Evolutionary conservation across 768 basidiomycete species (phyloP).

Genomic region (Boletus vermiculosoides): DNA sequence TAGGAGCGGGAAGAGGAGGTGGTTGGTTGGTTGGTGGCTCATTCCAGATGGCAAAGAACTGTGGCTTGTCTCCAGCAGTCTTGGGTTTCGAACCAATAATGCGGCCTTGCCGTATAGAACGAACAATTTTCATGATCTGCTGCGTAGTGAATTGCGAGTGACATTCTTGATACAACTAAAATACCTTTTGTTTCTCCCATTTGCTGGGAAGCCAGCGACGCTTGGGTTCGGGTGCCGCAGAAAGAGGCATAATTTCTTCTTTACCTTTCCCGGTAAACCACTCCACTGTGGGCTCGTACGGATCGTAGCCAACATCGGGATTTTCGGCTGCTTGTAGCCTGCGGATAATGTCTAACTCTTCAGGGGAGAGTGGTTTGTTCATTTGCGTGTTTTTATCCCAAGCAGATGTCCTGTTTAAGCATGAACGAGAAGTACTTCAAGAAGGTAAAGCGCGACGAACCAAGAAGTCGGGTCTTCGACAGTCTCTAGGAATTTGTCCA

Average conservation of each 20-base stretch:
- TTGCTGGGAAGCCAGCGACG: constrained; percentile 95
- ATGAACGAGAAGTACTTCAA: constrained; percentile 1
- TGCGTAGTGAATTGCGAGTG: constrained; percentile 2
- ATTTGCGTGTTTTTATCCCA: constrained; percentile 86
- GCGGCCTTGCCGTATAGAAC: constrained; percentile 93
- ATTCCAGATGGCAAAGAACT: constrained; percentile 89
- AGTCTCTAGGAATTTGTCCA: constrained; percentile 94
- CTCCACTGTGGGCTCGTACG: constrained; percentile 90
- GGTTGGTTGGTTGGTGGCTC: constrained; percentile 69
- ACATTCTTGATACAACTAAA: neutral
- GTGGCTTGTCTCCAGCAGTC: constrained; percentile 57
- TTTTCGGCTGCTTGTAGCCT: constrained; percentile 88
- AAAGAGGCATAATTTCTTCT: constrained; percentile 92
- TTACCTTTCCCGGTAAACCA: constrained; percentile 98
- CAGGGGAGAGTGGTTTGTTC: constrained; percentile 81
- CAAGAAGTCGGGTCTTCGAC: constrained; percentile 91
- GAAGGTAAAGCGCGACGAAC: constrained; percentile 42
- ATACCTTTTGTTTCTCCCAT: constrained; percentile 99
- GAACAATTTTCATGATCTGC: constrained; percentile 99
- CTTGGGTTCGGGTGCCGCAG: constrained; percentile 91
- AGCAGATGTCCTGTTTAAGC: constrained; percentile 70
- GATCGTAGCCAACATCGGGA: constrained; percentile 87
- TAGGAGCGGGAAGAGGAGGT: constrained; percentile 92
- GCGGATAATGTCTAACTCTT: constrained; percentile 94
- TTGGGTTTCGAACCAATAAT: constrained; percentile 90